phyloP scores from a whole-genome alignment of 495 filamentous ascomycete genomes.

The Staphylotrichum tortipilum region DNA sequence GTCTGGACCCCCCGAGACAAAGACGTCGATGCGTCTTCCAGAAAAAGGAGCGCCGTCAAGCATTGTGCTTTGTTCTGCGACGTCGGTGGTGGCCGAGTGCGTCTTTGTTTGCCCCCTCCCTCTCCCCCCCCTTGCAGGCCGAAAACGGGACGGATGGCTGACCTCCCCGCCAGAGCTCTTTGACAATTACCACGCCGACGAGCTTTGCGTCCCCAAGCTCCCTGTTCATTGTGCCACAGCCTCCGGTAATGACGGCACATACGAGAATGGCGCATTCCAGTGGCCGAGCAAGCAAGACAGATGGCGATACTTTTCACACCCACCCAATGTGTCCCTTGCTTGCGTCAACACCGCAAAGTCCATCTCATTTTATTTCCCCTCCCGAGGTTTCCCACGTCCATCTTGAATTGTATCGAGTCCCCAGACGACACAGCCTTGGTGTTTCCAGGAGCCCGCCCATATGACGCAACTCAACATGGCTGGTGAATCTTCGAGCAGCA shows the following conservation, averaged over 20 bases:
- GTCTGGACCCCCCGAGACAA: too few relatives aligned
- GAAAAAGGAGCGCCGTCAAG: too few relatives aligned
- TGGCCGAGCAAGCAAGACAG: neutral
- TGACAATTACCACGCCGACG: neutral
- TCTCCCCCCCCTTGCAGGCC: neutral
- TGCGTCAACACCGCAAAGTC: too few relatives aligned
- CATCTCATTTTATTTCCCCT: too few relatives aligned
- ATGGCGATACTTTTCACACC: too few relatives aligned
- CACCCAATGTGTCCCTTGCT: neutral
- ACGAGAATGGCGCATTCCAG: neutral
- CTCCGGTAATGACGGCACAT: neutral
- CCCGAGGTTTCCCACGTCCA: too few relatives aligned
- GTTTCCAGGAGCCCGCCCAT: too few relatives aligned
- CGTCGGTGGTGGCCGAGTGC: neutral
- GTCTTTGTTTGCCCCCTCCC: constrained; percentile 3
- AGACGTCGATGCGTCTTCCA: too few relatives aligned
- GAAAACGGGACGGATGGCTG: neutral
- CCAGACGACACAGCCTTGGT: too few relatives aligned
- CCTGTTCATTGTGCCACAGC: neutral
- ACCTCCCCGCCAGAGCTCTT: neutral
- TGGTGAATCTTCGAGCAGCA: neutral
- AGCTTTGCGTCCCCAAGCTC: neutral
- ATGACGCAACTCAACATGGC: too few relatives aligned
- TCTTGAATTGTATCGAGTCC: too few relatives aligned
- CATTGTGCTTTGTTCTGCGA: neutral